Evolutionary conservation across 2,329 filamentous ascomycete species (phyloP), one percentile per base, ranked within the genome.

Genomic region (Didymosphaeria variabile): DNA sequence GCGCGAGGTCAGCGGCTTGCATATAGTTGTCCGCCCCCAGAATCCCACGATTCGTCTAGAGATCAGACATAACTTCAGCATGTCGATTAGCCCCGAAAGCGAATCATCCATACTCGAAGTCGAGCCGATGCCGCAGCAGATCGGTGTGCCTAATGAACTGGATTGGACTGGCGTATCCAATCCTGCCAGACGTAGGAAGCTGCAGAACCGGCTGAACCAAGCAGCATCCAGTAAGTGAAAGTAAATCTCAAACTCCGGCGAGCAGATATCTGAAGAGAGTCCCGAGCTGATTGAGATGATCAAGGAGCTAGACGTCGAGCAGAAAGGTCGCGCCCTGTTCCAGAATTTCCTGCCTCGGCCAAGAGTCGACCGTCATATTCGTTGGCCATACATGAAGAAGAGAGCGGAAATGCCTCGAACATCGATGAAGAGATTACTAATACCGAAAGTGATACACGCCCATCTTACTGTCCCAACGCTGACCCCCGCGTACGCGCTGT

Each of bases 131-230:
- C 50, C 31, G n/a, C 50, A 53, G 31, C 31, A 53, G 40, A 21
- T 21, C 13, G 50, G 50, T 19, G 50, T 53, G 5, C 21, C n/a
- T 10, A 44, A 19, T 32, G 29, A 7, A 31, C 12, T 31, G 8
- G 67, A 70, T 58, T 70, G 67, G 68, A 64, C 61, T 19, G 68
- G 68, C 12, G 60, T 67, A 17, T 63, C 62, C 10, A 56, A 65
- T 19, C 62, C 65, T 12, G 23, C 42, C 1, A 62, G 63, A 46
- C 61, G 68, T 19, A 63, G 64, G 40, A 69, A 63, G 44, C 26
- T 70, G 38, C 65, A 69, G 44, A 70, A 70, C 47, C 58, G 68
- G 15, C 38, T 69, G 23, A 70, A 69, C 44, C 64, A 70, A 49
- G 23, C 23, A 31, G 46, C 29, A 31, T 49, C 23, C 13, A 49